Base-by-base conservation (phyloP, 306 rosid genomes). In the Castanea sativa region DNA sequence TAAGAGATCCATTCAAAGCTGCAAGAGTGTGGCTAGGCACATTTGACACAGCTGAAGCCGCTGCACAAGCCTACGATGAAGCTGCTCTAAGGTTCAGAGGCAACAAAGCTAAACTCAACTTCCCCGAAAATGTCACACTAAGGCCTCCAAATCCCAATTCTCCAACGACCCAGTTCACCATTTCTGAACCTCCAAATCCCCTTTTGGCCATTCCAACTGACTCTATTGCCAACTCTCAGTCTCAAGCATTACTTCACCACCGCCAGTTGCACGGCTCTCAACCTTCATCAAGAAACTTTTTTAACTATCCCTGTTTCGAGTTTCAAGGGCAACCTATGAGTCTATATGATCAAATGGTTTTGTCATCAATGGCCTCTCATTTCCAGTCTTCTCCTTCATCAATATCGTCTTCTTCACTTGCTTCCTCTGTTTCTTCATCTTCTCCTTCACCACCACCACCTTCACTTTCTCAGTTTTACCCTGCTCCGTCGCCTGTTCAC, bases 11-110 rank as follows among this genome's bases (percentile, higher is more conserved):
- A 3, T 73, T 88, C 60, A 85, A 76, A 58, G 94, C 94, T 0
- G 65, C 89, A 0, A 85, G 94, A 74, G 94, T 90, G 5, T 90
- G 94, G 94, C 73, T 90, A 18, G 94, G 94, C 11, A 90, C 94
- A 25, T 90, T 85, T 18, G 83, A 85, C 1, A 90, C 91, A 0
- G 91, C 92, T 0, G 91, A 90, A 18, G 84, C 75, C 0, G 94
- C 94, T 2, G 94, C 94, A 0, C 71, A 51, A 53, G 94, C 94
- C 1, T 90, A 90, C 74, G 94, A 90, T 70, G 56, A 90, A 82
- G 89, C 94, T 29, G 86, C 94, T 1, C 75, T 90, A 64, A 73
- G 89, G 45, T 90, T 90, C 27, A 83, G 90, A 83, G 94, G 92
- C 64, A 90, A 73, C 84, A 90, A 85, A 25, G 94, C 94, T 6